A percentile compares a stretch with the other conserved stretches of the same genome.
Evolutionary conservation across 2,329 filamentous ascomycete genomes (phyloP).

Genomic region (Trichoderma sp.): DNA sequence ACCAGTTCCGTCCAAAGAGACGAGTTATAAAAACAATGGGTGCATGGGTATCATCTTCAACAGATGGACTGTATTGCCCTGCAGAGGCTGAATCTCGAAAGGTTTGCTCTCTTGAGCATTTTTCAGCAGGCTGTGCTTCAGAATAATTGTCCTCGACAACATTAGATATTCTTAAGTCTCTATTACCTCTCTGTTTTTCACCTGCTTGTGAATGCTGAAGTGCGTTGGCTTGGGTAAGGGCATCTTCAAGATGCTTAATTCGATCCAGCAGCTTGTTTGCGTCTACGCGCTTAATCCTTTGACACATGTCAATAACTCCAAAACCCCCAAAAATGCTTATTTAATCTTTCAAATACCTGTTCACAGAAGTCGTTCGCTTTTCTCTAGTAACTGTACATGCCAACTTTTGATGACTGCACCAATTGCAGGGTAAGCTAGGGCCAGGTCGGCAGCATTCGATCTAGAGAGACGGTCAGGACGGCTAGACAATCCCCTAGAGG

Average conservation of each 20-base stretch:
- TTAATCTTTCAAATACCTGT: not conserved
- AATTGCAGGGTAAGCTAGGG: constrained; percentile 3
- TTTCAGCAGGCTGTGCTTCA: too few relatives aligned
- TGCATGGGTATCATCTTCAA: not conserved
- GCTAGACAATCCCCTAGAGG: not conserved
- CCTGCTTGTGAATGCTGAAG: not conserved
- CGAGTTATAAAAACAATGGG: not conserved
- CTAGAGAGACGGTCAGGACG: not conserved
- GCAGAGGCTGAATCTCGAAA: not conserved
- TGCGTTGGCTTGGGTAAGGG: not conserved
- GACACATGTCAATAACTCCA: not conserved
- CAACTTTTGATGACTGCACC: not conserved
- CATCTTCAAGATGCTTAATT: not conserved
- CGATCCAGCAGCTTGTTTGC: not conserved
- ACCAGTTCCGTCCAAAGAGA: not conserved
- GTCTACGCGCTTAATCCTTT: not conserved
- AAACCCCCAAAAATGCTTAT: too few relatives aligned
- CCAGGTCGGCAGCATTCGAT: not conserved
- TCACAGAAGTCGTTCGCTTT: not conserved
- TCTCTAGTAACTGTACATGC: not conserved
- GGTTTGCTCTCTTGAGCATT: not conserved
- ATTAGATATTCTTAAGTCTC: too few relatives aligned
- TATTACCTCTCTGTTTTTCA: not conserved
- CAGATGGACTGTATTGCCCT: not conserved
- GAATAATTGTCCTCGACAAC: too few relatives aligned